phyloP scores from a whole-genome alignment of 2,329 filamentous ascomycete genomes.

The Calcarisporium arbuscula region DNA sequence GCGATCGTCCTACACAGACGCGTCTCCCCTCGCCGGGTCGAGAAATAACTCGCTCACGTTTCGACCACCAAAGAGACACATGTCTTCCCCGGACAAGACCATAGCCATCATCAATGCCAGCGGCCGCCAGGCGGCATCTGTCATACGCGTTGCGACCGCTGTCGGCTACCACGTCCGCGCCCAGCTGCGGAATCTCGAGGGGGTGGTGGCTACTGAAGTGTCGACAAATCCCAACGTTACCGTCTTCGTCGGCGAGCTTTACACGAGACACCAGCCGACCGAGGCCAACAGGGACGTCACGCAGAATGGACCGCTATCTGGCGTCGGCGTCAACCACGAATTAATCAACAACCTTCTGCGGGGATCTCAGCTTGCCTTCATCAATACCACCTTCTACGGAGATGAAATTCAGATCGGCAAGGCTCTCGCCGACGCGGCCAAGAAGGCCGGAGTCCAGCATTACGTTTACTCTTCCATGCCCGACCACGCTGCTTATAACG shows the following conservation, averaged over 20 bases:
- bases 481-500: slow-evolving; percentile 76
- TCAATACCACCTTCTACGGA: slow-evolving; percentile 96
- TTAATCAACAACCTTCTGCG: slow-evolving; percentile 74
- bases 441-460: slow-evolving; percentile 76
- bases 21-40: slow-evolving; percentile 47
- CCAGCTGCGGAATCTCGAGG: slow-evolving; percentile 81
- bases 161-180: slow-evolving; percentile 91
- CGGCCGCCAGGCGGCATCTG: slow-evolving; percentile 89
- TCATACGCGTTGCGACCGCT: slow-evolving; percentile 89
- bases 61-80: slow-evolving; percentile 52
- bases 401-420: slow-evolving; percentile 88
- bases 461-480: slow-evolving; percentile 98
- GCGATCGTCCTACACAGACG: slow-evolving; percentile 54
- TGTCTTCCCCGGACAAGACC: slow-evolving; percentile 62
- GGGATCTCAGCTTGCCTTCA: slow-evolving; percentile 83
- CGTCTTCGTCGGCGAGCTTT: slow-evolving; percentile 58
- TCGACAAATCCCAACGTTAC: slow-evolving; percentile 70
- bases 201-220: slow-evolving; percentile 83
- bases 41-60: slow-evolving; percentile 57
- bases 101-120: slow-evolving; percentile 94
- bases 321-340: slow-evolving; percentile 62
- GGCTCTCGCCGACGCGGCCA: slow-evolving; percentile 82
- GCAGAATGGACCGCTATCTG: slow-evolving; percentile 55
- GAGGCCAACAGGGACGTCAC: slow-evolving; percentile 58
- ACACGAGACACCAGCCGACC: slow-evolving; percentile 46